Conservation (phyloP, 345 rosid species). For the Aquilaria malaccensis region DNA sequence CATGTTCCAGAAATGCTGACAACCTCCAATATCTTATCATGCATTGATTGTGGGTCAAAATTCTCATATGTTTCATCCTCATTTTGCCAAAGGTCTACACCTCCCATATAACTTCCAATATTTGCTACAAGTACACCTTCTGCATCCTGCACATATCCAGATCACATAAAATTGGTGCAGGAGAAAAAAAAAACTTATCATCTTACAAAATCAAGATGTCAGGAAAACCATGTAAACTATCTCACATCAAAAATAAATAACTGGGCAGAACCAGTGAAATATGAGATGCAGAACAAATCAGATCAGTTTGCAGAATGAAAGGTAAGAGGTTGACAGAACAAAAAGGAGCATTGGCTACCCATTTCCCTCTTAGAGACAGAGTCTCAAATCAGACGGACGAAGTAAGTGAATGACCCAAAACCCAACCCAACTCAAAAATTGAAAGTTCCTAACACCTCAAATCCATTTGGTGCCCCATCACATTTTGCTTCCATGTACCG, state of each 20-base stretch:
- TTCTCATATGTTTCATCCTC: constrained; percentile 77
- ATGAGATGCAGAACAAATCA: no score
- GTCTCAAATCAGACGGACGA: no score
- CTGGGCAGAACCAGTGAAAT: background rate
- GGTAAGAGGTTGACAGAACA: no score
- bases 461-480: no score
- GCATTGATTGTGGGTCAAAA: constrained; percentile 86
- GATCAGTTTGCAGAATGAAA: no score
- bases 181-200: background rate
- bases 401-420: no score
- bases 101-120: constrained; percentile 97
- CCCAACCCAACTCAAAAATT: no score
- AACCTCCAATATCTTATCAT: constrained; percentile 75
- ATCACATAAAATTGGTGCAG: constrained; percentile 10
- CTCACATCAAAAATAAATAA: background rate
- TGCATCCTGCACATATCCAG: constrained; percentile 51
- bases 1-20: constrained; percentile 93
- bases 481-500: no score
- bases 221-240: background rate
- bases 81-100: constrained; percentile 90
- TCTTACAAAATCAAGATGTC: background rate
- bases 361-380: no score
- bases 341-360: no score
- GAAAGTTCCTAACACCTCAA: no score
- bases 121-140: constrained; percentile 90